A percentile compares a stretch with the other conserved stretches of the same genome.
These are phyloP conservation scores for Candida smagusa DNA, from an alignment of 1,139 yeast genomes.

Conservation along the genomic window DNA sequence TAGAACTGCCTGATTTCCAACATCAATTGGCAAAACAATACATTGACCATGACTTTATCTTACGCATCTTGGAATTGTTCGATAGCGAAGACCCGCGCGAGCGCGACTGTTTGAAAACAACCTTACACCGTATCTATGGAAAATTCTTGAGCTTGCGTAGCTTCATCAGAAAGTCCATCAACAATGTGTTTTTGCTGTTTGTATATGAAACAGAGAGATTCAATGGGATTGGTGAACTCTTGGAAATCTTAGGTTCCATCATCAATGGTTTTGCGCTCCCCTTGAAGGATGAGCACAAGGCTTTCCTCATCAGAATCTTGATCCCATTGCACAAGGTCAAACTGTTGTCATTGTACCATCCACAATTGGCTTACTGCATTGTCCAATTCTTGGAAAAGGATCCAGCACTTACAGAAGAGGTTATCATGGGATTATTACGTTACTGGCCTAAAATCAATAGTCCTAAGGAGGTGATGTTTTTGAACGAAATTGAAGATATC, in stretches of 20 bases:
- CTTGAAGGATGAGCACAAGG: conserved; percentile 92
- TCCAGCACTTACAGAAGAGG: conserved; percentile 88
- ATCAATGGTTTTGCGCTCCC: conserved; percentile 98
- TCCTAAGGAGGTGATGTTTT: conserved; percentile 92
- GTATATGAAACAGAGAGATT: conserved; percentile 93
- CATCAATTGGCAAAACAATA: conserved; percentile 91
- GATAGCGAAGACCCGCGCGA: conserved; percentile 97
- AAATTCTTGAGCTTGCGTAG: conserved; percentile 88
- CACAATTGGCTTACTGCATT: conserved; percentile 94
- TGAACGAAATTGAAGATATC: conserved; percentile 94
- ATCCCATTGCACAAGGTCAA: conserved; percentile 92
- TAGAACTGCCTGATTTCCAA: conserved; percentile 92
- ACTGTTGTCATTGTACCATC: conserved; percentile 84
- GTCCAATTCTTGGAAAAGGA: conserved; percentile 96
- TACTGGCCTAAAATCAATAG: conserved; percentile 98
- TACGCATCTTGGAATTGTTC: conserved; percentile 77
- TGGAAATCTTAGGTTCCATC: conserved; percentile 93
- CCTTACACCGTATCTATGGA: conserved; percentile 93
- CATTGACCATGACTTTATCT: conserved; percentile 86
- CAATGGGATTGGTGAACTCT: conserved; percentile 91
- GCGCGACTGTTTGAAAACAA: conserved; percentile 91
- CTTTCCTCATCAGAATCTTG: conserved; percentile 81
- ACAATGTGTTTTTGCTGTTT: conserved; percentile 88
- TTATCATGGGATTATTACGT: conserved; percentile 84
- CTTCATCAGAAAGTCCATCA: conserved; percentile 86